Evolutionary conservation across 1,284 basidiomycete genomes (phyloP), one percentile per base, ranked within the genome.

Genomic region (Sporisorium iseilematis-ciliati): DNA sequence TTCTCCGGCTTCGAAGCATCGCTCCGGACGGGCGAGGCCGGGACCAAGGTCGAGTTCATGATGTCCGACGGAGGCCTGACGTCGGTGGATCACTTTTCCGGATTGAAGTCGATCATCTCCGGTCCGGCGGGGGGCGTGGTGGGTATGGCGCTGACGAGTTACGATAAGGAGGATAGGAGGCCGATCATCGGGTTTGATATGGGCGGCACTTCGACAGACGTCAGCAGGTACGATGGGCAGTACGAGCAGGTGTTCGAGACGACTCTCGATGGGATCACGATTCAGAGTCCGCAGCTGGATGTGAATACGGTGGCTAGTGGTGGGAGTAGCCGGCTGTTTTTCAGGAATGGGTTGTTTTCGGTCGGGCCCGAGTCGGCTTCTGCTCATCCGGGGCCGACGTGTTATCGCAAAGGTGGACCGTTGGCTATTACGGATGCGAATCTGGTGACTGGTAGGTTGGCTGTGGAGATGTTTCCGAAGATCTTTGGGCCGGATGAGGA

Each of bases 211-310:
- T 72, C 66, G 7, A 95, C 93, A 0, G 94, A 97, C 80, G 94
- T 97, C 0, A 94, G 93, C 4, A 89, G 94, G 11, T 96, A 91
- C 82, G 92, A 91, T 25, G 94, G 94, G 0, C 88, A 90, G 26
- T 95, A 93, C 82, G 93, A 96, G 84, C 89, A 91, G 25, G 92
- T 94, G 0, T 94, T 93, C 84, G 94, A 97, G 85, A 94, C 94
- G 0, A 93, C 92, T 0, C 94, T 94, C 0, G 94, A 94, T 0
- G 93, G 94, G 0, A 91, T 96, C 12, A 92, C 92, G 0, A 93
- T 97, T 61, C 92, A 94, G 81, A 91, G 91, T 14, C 93, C 93
- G 0, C 94, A 96, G 83, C 69, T 87, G 3, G 86, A 87, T 45
- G 80, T 85, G 60, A 85, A 85, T 57, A 85, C 83, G 5, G 82